Evolutionary conservation across 768 basidiomycete species (phyloP).

Genomic region (Termitomyces sp.): DNA sequence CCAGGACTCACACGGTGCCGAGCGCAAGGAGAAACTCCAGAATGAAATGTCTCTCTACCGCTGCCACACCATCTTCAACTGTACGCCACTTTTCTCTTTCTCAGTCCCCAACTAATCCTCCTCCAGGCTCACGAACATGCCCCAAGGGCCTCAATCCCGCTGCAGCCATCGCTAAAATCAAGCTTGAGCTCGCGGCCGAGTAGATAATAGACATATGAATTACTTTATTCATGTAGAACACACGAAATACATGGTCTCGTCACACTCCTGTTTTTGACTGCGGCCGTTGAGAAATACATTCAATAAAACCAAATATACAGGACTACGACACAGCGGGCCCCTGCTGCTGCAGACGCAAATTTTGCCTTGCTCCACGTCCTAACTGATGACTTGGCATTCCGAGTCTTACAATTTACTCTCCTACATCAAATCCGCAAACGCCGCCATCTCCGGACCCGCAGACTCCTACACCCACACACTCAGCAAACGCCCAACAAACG

Average conservation of each 20-base stretch:
- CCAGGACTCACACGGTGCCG: constrained; percentile 69
- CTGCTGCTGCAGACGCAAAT: neutral
- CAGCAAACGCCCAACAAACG: neutral
- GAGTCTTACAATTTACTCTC: neutral
- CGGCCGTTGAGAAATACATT: neutral
- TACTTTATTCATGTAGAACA: neutral
- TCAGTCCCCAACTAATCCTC: neutral
- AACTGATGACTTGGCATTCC: neutral
- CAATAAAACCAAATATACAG: neutral
- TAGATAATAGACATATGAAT: constrained; percentile 25
- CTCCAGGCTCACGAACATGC: constrained; percentile 82
- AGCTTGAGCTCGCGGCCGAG: constrained; percentile 79
- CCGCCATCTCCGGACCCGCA: constrained; percentile 78
- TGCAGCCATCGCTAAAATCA: constrained; percentile 88
- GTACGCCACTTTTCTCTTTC: constrained; percentile 31
- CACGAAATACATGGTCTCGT: neutral
- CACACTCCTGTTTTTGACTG: neutral
- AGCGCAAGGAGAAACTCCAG: constrained; percentile 88
- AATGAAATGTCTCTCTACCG: constrained; percentile 96
- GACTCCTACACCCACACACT: constrained; percentile 42
- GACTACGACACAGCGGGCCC: neutral
- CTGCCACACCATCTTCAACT: constrained; percentile 99
- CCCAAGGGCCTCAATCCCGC: constrained; percentile 96
- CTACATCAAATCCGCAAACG: constrained; percentile 72
- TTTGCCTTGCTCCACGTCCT: neutral